phyloP scores from a whole-genome alignment of 2,329 filamentous ascomycete genomes.

The Sporothrix globosa region DNA sequence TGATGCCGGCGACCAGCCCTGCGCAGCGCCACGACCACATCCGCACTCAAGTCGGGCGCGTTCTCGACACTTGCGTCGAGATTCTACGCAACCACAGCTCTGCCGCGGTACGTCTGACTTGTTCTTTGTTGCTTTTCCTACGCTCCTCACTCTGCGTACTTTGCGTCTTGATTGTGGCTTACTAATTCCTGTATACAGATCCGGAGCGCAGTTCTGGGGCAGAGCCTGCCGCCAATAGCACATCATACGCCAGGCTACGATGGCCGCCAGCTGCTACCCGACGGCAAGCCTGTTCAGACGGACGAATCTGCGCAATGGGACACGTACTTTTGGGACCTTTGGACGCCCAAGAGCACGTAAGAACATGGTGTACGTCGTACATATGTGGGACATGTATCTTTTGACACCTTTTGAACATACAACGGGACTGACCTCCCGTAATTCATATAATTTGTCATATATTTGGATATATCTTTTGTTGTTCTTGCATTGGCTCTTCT shows the following conservation, averaged over 20 bases:
- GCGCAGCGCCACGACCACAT: constrained; percentile 36
- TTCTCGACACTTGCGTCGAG: constrained; percentile 35
- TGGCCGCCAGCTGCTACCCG: constrained; percentile 24
- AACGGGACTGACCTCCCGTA: neutral
- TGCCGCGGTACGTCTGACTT: constrained; percentile 27
- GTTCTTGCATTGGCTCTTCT: neutral
- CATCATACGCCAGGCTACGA: constrained; percentile 27
- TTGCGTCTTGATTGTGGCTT: neutral
- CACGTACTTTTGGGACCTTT: constrained; percentile 29
- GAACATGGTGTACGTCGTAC: neutral
- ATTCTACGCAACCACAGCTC: constrained; percentile 32
- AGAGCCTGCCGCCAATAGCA: constrained; percentile 11
- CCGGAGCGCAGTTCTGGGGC: constrained; percentile 22
- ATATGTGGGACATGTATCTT: neutral
- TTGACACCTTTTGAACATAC: neutral
- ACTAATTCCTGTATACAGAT: constrained; percentile 12
- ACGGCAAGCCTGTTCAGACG: neutral
- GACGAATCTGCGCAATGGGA: constrained; percentile 28
- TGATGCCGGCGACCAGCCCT: constrained; percentile 35
- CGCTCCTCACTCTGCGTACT: neutral
- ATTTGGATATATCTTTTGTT: neutral
- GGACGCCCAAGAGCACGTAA: constrained; percentile 15
- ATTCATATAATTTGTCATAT: neutral
- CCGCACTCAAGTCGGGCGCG: constrained; percentile 33
- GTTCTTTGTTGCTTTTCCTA: neutral